Base-by-base conservation (phyloP, 345 rosid species). In the Salix caprea region DNA sequence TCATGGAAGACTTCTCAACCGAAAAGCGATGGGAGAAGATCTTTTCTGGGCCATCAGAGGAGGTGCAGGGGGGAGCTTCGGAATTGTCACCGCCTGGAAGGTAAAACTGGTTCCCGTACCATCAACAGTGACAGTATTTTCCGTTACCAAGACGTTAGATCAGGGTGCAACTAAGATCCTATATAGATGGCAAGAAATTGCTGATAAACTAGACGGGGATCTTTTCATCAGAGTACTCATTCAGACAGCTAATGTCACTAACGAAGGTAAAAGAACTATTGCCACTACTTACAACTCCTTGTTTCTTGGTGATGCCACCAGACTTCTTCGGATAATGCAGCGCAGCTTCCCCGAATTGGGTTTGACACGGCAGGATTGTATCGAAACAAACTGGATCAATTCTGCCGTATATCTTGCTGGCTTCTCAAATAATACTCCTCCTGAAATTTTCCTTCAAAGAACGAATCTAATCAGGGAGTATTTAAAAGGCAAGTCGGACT, bases 401-500 rank as follows among this genome's bases (percentile, higher is more conserved):
- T 62, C 71, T 10, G 19, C 66, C 4, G 65, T 85, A 28, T 69
- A 61, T 50, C 70, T 39, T 7, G 42, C 42, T 77, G 34, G 65
- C 37, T 3, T 79, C 71, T 78, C 85, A 1, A 66, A n/a, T 4
- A 73, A 30, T 23, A 72, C 80, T 79, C 6, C 72, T 60, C 52
- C 79, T 77, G 2, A 78, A 14, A 56, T 80, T 48, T 70, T 84
- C 7, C 86, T 78, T 5, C 80, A 81, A 24, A 78, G 73, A 3
- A 79, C 70, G n/a, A 26, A 76, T 1, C 2, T 18, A 1, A 13
- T 21, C 70, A 78, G 39, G 30, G 32, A 13, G 37, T 80, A 72
- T 24, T 81, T 78, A 75, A 87, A 88, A 44, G 77, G 84, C 18
- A 84, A 84, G 23, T 78, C 84, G 12, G 86, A 84, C 48, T 84